A percentile compares a stretch with the other conserved stretches of the same genome.
These are phyloP conservation scores for Metarhizium rileyi DNA, from an alignment of 2,329 filamentous ascomycete genomes.

Conservation along the genomic window DNA sequence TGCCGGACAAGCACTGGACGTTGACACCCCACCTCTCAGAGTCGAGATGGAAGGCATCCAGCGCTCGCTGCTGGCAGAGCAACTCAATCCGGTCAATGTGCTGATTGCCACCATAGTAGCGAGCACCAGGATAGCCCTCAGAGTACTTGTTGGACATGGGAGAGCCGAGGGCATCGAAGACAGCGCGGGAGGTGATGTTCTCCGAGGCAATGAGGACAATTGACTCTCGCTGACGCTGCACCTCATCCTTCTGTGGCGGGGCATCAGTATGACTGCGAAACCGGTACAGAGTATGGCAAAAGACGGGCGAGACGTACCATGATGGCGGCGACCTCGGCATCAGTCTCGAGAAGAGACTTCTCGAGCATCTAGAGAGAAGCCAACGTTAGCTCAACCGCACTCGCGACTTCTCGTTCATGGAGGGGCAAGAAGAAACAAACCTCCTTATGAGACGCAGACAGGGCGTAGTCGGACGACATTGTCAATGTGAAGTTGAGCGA, in stretches of 20 bases:
- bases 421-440: constrained; percentile 27
- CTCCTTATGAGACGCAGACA: constrained; percentile 45
- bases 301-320: constrained; percentile 56
- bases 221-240: constrained; percentile 95
- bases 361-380: constrained; percentile 67
- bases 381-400: neutral
- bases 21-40: constrained; percentile 94
- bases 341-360: constrained; percentile 82
- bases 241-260: constrained; percentile 64
- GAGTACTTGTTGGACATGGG: constrained; percentile 99
- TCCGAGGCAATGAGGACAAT: constrained; percentile 98
- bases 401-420: neutral
- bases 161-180: constrained; percentile 92
- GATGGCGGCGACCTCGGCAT: constrained; percentile 91
- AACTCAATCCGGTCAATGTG: constrained; percentile 95
- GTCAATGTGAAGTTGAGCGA: constrained; percentile 10
- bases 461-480: constrained; percentile 41
- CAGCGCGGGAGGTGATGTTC: constrained; percentile 97
- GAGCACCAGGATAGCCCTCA: constrained; percentile 93
- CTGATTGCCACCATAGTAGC: constrained; percentile 99
- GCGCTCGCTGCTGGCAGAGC: constrained; percentile 87
- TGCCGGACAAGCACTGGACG: constrained; percentile 87
- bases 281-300: neutral
- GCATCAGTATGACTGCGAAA: constrained; percentile 18
- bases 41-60: constrained; percentile 83